A percentile compares a stretch with the other conserved stretches of the same genome.
Evolutionary conservation across 192 early-diverging fungal species (phyloP).

Genomic region (Coemansia pectinata): DNA sequence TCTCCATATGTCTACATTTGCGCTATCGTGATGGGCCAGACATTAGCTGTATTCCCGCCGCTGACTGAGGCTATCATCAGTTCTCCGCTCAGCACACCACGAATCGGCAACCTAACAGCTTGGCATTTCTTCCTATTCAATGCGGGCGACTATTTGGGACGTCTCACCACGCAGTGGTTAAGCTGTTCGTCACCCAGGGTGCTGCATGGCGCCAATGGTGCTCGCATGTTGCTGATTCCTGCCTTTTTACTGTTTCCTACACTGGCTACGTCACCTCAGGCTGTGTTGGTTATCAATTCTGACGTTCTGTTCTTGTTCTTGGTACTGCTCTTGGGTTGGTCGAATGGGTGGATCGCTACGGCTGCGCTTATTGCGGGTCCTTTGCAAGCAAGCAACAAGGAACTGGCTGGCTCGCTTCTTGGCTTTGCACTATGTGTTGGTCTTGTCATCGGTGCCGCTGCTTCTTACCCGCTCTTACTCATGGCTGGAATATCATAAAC

Average conservation of each 20-base stretch:
- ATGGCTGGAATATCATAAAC: constrained; percentile 35
- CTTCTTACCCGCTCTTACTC: constrained; percentile 48
- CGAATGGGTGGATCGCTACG: constrained; percentile 69
- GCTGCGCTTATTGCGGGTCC: constrained; percentile 64
- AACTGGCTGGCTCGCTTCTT: constrained; percentile 68
- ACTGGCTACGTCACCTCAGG: constrained; percentile 13
- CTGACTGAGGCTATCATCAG: constrained; percentile 66
- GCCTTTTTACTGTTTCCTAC: constrained; percentile 60
- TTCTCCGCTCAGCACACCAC: constrained; percentile 26
- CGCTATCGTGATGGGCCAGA: constrained; percentile 63
- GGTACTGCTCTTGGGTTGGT: constrained; percentile 62
- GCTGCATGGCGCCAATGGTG: constrained; percentile 43
- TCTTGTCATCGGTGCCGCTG: constrained; percentile 63
- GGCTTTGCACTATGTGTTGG: constrained; percentile 69
- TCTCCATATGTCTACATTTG: constrained; percentile 41
- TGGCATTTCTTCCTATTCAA: constrained; percentile 76
- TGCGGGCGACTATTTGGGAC: constrained; percentile 72
- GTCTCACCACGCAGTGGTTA: constrained; percentile 55
- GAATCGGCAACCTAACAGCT: constrained; percentile 50
- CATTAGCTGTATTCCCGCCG: constrained; percentile 73
- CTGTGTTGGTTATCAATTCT: constrained; percentile 24
- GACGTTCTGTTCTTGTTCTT: constrained; percentile 52
- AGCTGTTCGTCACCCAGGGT: constrained; percentile 18
- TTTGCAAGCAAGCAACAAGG: constrained; percentile 49
- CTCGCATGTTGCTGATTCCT: constrained; percentile 40